These are phyloP conservation scores for Globisporangium polare DNA, from an alignment of 352 stramenopile genomes.

Conservation along the genomic window DNA sequence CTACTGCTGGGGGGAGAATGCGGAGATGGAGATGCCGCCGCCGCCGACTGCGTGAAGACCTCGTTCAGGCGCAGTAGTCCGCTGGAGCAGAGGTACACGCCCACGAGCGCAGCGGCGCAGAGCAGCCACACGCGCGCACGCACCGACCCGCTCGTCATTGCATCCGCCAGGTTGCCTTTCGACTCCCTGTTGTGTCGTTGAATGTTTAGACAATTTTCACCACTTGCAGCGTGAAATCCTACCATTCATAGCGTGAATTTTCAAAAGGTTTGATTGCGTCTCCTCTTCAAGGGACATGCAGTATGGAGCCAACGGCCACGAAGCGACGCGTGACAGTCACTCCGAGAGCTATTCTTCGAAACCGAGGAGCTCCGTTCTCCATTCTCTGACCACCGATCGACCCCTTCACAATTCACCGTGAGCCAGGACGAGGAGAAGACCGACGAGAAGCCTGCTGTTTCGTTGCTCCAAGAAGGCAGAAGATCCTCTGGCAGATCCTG, in stretches of 20 bases:
- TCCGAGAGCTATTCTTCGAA: neutral
- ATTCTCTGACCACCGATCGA: too few relatives aligned
- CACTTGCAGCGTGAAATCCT: too few relatives aligned
- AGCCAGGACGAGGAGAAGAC: too few relatives aligned
- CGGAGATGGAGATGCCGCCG: neutral
- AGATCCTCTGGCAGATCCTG: neutral
- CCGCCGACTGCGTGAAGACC: constrained; percentile 32
- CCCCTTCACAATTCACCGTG: too few relatives aligned
- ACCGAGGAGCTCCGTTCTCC: neutral
- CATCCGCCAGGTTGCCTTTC: too few relatives aligned
- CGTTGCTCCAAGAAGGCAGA: too few relatives aligned
- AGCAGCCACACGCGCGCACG: constrained; percentile 23
- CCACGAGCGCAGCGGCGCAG: constrained; percentile 31
- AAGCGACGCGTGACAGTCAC: neutral
- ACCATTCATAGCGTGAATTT: too few relatives aligned
- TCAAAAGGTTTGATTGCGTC: neutral
- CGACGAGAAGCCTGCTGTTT: too few relatives aligned
- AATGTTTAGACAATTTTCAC: too few relatives aligned
- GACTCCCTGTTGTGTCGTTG: too few relatives aligned
- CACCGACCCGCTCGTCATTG: neutral
- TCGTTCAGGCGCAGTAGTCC: constrained; percentile 58
- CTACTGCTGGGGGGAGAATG: neutral
- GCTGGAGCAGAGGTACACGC: constrained; percentile 46
- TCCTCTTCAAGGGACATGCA: neutral
- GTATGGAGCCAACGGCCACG: neutral